Conservation (phyloP, 2,329 filamentous ascomycete genomes). For the Macrophomina phaseolina region DNA sequence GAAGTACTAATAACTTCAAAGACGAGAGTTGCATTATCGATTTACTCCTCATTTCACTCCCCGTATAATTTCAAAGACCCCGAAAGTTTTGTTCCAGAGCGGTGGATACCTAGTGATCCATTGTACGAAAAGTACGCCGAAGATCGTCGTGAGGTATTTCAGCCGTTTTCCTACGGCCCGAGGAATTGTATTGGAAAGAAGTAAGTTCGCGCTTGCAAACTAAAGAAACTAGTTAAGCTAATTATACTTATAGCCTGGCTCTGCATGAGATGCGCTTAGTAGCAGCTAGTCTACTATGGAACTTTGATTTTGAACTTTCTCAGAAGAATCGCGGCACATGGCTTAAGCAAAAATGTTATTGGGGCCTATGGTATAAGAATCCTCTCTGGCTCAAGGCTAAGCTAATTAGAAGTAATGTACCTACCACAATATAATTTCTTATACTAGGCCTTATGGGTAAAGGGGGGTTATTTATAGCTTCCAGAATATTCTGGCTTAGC, state of each 20-base stretch:
- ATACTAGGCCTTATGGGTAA: no score
- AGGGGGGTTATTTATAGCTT: no score
- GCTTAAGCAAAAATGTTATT: constrained; percentile 31
- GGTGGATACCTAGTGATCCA: constrained; percentile 40
- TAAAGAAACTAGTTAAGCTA: background rate
- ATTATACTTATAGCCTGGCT: constrained; percentile 37
- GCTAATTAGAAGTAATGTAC: background rate
- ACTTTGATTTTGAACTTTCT: constrained; percentile 46
- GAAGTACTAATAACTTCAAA: background rate
- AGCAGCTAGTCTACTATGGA: constrained; percentile 42
- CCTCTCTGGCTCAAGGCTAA: background rate
- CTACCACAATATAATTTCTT: no score
- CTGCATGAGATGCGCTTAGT: constrained; percentile 51
- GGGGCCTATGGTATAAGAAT: constrained; percentile 32
- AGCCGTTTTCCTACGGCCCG: constrained; percentile 41
- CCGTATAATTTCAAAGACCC: constrained; percentile 44
- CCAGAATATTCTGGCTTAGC: no score
- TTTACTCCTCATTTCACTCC: constrained; percentile 10
- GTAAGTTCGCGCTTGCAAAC: constrained; percentile 33
- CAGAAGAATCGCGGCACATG: constrained; percentile 27
- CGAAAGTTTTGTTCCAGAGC: constrained; percentile 46
- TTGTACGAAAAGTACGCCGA: constrained; percentile 10
- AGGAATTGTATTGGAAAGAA: constrained; percentile 47
- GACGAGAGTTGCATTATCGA: constrained; percentile 8
- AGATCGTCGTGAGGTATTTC: background rate